These are phyloP conservation scores for Mycena polygramma DNA, from an alignment of 768 basidiomycete species.

Conservation along the genomic window DNA sequence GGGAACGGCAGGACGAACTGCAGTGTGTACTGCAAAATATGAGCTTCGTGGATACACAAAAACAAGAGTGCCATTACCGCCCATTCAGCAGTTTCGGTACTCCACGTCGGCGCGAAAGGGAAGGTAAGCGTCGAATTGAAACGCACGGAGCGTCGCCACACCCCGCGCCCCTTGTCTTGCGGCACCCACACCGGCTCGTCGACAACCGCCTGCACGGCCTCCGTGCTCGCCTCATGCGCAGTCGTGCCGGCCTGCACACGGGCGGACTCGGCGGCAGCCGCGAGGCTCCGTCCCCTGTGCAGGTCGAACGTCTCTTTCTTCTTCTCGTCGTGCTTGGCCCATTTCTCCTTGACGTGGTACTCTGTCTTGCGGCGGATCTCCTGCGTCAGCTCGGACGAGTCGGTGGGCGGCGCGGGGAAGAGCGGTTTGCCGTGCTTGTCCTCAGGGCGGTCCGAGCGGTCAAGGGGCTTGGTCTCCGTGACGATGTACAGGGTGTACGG, in stretches of 20 bases:
- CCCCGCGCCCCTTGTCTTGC: conserved; percentile 20
- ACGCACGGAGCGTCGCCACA: conserved; percentile 30
- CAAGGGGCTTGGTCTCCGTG: conserved; percentile 20
- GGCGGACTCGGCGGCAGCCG: neutral
- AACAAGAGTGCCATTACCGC: neutral
- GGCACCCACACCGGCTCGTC: conserved; percentile 26
- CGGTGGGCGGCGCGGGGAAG: conserved; percentile 19
- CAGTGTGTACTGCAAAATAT: neutral
- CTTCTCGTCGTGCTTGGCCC: neutral
- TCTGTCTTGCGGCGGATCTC: conserved; percentile 1
- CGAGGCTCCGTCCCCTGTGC: neutral
- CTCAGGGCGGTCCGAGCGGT: conserved; percentile 10
- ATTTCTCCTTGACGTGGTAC: neutral
- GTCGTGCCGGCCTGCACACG: neutral
- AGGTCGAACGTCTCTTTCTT: conserved; percentile 3
- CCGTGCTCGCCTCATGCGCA: neutral
- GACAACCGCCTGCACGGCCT: neutral
- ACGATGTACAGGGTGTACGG: conserved; percentile 12
- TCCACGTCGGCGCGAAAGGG: conserved; percentile 30
- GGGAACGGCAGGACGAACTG: conserved; percentile 20
- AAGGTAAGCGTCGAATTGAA: conserved; percentile 25
- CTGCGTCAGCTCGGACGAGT: conserved; percentile 1
- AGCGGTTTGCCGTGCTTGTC: conserved; percentile 30
- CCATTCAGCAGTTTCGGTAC: conserved; percentile 29
- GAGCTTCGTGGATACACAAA: no score